Conservation (phyloP, 108 stramenopile species). For the Fragilaria radians region DNA sequence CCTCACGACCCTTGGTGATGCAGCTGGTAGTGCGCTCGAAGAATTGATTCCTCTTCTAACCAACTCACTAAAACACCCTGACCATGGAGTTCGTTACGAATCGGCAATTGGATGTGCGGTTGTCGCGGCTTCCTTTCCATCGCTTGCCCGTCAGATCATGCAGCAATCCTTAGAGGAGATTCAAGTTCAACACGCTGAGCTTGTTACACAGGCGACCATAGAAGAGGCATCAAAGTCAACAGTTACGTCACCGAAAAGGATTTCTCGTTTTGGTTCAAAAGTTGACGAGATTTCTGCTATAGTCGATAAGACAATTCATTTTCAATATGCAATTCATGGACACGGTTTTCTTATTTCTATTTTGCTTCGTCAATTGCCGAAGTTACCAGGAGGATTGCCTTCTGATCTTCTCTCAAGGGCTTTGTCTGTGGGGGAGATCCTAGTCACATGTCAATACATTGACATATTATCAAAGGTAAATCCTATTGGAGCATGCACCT, state of each 20-base stretch:
- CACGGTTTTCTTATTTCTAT: slow-evolving; percentile 59
- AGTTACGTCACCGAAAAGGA: not conserved
- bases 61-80: slow-evolving; percentile 49
- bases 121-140: slow-evolving; percentile 54
- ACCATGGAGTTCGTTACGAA: slow-evolving; percentile 79
- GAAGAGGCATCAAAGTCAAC: slow-evolving; percentile 14
- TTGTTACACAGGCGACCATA: slow-evolving; percentile 16
- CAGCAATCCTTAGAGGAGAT: slow-evolving; percentile 24
- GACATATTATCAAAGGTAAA: slow-evolving; percentile 41
- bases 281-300: not conserved
- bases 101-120: slow-evolving; percentile 63
- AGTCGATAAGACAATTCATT: slow-evolving; percentile 16
- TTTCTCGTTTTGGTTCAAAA: slow-evolving; percentile 2
- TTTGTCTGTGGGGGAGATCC: slow-evolving; percentile 53
- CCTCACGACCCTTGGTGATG: slow-evolving; percentile 60
- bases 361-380: slow-evolving; percentile 57
- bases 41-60: slow-evolving; percentile 48
- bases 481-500: slow-evolving; percentile 60
- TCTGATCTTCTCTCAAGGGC: slow-evolving; percentile 36
- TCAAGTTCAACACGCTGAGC: slow-evolving; percentile 46
- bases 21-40: slow-evolving; percentile 55
- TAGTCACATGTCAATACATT: slow-evolving; percentile 52
- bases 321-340: slow-evolving; percentile 73
- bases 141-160: slow-evolving; percentile 41
- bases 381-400: slow-evolving; percentile 61